These are phyloP conservation scores for Aspergillus taichungensis DNA, from an alignment of 495 filamentous ascomycete genomes.

Conservation along the genomic window DNA sequence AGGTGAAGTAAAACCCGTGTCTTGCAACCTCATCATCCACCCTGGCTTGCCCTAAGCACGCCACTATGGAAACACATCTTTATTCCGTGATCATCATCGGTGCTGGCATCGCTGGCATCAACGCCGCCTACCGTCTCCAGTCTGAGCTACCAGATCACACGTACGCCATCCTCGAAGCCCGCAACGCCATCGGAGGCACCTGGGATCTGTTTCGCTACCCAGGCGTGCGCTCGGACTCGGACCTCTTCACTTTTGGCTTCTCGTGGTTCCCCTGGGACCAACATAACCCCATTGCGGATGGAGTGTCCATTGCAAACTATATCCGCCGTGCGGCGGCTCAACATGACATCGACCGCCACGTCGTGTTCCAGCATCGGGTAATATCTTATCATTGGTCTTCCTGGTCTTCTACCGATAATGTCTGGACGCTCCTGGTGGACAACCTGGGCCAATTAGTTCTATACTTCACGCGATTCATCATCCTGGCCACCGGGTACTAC, in stretches of 20 bases:
- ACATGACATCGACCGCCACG: slow-evolving; percentile 53
- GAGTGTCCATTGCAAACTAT: slow-evolving; percentile 50
- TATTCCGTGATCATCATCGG: slow-evolving; percentile 61
- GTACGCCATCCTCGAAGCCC: slow-evolving; percentile 56
- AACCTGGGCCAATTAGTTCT: slow-evolving; percentile 36
- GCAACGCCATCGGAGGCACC: slow-evolving; percentile 54
- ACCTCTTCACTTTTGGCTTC: slow-evolving; percentile 61
- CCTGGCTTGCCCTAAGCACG: too few relatives aligned
- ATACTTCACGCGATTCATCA: slow-evolving; percentile 46
- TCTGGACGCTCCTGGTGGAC: slow-evolving; percentile 53
- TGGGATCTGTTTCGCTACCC: slow-evolving; percentile 69
- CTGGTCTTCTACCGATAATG: slow-evolving; percentile 52
- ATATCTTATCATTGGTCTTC: slow-evolving; percentile 50
- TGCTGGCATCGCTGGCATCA: slow-evolving; percentile 70
- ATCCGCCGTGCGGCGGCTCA: slow-evolving; percentile 48
- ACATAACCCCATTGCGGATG: slow-evolving; percentile 51
- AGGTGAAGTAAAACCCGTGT: too few relatives aligned
- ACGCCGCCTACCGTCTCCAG: slow-evolving; percentile 62
- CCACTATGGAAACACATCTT: slow-evolving; percentile 23
- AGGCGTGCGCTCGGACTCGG: slow-evolving; percentile 58
- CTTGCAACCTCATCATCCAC: too few relatives aligned
- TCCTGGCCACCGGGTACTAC: slow-evolving; percentile 35
- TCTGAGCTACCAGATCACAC: slow-evolving; percentile 41
- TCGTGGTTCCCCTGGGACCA: slow-evolving; percentile 59
- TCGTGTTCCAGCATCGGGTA: slow-evolving; percentile 52